phyloP scores from a whole-genome alignment of 352 stramenopile genomes.

The Poterioochromonas sp. region DNA sequence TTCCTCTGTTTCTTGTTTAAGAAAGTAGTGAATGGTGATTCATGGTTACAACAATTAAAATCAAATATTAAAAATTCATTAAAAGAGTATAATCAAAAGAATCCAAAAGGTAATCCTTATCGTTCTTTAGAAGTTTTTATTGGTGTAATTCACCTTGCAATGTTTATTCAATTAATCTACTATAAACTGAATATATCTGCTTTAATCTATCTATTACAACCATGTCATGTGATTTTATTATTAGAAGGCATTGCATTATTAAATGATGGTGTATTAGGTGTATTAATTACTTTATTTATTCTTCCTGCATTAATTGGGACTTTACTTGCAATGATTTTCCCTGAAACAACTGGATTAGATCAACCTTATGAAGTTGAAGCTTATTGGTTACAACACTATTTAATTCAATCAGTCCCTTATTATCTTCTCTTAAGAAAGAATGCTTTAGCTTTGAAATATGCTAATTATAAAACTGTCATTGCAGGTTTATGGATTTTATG shows the following conservation, averaged over 20 bases:
- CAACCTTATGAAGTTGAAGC: slow-evolving; percentile 9
- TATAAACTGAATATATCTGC: background rate
- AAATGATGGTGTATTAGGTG: background rate
- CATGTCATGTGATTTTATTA: background rate
- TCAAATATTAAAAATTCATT: too few relatives aligned
- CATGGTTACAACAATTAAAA: too few relatives aligned
- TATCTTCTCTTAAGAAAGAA: background rate
- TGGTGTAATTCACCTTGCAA: background rate
- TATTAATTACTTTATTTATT: slow-evolving; percentile 5
- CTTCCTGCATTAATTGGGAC: background rate
- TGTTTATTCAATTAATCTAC: background rate
- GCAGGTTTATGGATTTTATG: background rate
- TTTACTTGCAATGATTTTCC: slow-evolving; percentile 17
- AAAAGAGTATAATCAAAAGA: too few relatives aligned
- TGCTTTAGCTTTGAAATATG: background rate
- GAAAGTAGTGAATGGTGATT: too few relatives aligned
- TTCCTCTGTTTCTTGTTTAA: background rate
- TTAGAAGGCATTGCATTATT: slow-evolving; percentile 4
- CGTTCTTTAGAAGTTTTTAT: background rate
- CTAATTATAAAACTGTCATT: too few relatives aligned
- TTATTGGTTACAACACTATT: slow-evolving; percentile 15
- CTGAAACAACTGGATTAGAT: slow-evolving; percentile 21
- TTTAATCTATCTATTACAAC: slow-evolving; percentile 16
- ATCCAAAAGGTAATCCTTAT: background rate
- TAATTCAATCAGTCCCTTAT: background rate